These are phyloP conservation scores for Metrosideros polymorpha DNA, from an alignment of 441 rosid species.

Conservation along the genomic window DNA sequence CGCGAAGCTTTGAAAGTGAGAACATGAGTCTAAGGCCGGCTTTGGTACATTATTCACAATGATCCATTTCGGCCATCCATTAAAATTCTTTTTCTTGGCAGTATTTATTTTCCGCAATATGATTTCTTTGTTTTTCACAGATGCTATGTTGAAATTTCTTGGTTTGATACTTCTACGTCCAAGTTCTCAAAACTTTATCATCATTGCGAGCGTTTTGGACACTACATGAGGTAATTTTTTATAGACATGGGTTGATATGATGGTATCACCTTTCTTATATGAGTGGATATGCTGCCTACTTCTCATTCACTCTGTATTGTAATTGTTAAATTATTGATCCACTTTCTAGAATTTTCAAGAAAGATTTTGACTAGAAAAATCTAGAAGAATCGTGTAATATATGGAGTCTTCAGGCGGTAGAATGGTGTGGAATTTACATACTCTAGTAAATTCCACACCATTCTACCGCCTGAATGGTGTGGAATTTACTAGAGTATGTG, in stretches of 20 bases:
- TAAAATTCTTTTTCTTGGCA: background rate
- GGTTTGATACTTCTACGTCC: conserved; percentile 23
- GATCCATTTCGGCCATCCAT: background rate
- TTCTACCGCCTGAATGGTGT: no score
- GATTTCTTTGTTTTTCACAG: conserved; percentile 25
- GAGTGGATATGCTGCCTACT: background rate
- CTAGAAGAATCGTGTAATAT: no score
- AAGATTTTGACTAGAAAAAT: no score
- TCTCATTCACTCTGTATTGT: background rate
- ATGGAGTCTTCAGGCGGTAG: no score
- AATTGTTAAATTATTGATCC: no score
- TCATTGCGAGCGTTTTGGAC: conserved; percentile 56
- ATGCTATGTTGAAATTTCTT: conserved; percentile 28
- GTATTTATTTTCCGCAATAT: background rate
- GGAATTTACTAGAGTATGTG: no score
- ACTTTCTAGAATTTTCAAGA: no score
- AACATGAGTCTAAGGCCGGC: no score
- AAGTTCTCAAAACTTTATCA: conserved; percentile 37
- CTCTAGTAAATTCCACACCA: no score
- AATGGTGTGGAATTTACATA: no score
- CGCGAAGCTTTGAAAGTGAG: background rate
- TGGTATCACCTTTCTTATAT: background rate
- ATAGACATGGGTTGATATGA: background rate
- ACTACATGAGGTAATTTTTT: conserved; percentile 37
- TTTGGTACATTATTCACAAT: background rate